phyloP scores from a whole-genome alignment of 352 stramenopile species.

The Phytophthora sp. region DNA sequence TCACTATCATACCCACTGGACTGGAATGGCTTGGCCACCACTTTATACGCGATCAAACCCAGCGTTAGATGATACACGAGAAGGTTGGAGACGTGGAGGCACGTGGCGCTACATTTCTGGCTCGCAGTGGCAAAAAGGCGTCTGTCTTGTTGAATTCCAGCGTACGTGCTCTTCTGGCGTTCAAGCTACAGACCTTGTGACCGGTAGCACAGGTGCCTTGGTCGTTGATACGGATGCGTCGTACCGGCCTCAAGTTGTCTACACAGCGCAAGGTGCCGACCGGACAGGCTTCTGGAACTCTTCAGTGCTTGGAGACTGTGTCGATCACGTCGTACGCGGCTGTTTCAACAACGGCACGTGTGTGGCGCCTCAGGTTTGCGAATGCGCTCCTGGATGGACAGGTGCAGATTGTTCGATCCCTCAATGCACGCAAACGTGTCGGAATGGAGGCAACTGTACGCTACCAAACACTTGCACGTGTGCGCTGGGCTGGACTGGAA shows the following conservation, averaged over 20 bases:
- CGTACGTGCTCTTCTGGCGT: constrained; percentile 68
- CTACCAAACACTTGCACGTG: constrained; percentile 92
- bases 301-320: constrained; percentile 69
- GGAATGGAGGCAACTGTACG: constrained; percentile 92
- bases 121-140: constrained; percentile 91
- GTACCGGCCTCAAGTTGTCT: constrained; percentile 86
- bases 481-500: constrained; percentile 90
- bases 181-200: constrained; percentile 46
- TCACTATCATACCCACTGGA: constrained; percentile 89
- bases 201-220: constrained; percentile 27
- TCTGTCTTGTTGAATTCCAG: constrained; percentile 94
- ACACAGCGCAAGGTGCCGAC: constrained; percentile 62
- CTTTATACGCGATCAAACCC: constrained; percentile 88
- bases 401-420: constrained; percentile 83
- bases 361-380: constrained; percentile 84
- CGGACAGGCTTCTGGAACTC: constrained; percentile 70
- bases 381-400: constrained; percentile 79
- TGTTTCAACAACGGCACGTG: constrained; percentile 98
- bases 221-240: constrained; percentile 94
- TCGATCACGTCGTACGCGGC: constrained; percentile 92
- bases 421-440: constrained; percentile 72
- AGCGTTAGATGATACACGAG: constrained; percentile 90
- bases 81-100: constrained; percentile 91
- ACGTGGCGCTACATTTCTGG: constrained; percentile 70
- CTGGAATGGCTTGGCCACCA: constrained; percentile 91